Evolutionary conservation across 2,329 filamentous ascomycete species (phyloP).

Genomic region (Ascosphaera apis): DNA sequence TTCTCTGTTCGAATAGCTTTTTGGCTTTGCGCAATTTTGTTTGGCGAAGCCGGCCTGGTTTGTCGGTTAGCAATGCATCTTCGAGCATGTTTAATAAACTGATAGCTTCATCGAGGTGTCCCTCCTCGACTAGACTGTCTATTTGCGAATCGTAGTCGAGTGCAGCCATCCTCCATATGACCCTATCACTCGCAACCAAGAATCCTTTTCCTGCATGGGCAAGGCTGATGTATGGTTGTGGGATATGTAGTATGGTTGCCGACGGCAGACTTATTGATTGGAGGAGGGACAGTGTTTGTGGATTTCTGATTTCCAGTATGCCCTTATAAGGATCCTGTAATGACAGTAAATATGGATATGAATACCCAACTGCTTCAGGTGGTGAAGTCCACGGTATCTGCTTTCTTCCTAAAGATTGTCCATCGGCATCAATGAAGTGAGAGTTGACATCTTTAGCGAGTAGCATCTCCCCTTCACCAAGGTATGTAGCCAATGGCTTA

Average conservation of each 20-base stretch:
- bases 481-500: constrained; percentile 62
- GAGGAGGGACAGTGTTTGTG: constrained; percentile 69
- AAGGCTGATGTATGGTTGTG: constrained; percentile 78
- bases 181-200: constrained; percentile 72
- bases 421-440: constrained; percentile 66
- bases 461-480: constrained; percentile 64
- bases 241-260: constrained; percentile 69
- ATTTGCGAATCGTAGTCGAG: constrained; percentile 81
- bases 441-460: constrained; percentile 98
- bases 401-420: constrained; percentile 56
- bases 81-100: constrained; percentile 77
- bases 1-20: constrained; percentile 55
- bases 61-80: constrained; percentile 69
- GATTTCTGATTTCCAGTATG: constrained; percentile 72
- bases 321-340: constrained; percentile 67
- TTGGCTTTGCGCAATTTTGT: constrained; percentile 87
- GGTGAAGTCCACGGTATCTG: constrained; percentile 84
- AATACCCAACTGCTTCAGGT: constrained; percentile 82
- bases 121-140: constrained; percentile 50
- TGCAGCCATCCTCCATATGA: constrained; percentile 89
- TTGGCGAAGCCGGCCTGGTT: constrained; percentile 55
- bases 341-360: constrained; percentile 83
- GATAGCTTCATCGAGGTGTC: constrained; percentile 71
- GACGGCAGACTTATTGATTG: constrained; percentile 66
- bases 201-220: constrained; percentile 93